Evolutionary conservation across 2,329 filamentous ascomycete genomes (phyloP), one percentile per base, ranked within the genome.

Genomic region (Colletotrichum plurivorum): DNA sequence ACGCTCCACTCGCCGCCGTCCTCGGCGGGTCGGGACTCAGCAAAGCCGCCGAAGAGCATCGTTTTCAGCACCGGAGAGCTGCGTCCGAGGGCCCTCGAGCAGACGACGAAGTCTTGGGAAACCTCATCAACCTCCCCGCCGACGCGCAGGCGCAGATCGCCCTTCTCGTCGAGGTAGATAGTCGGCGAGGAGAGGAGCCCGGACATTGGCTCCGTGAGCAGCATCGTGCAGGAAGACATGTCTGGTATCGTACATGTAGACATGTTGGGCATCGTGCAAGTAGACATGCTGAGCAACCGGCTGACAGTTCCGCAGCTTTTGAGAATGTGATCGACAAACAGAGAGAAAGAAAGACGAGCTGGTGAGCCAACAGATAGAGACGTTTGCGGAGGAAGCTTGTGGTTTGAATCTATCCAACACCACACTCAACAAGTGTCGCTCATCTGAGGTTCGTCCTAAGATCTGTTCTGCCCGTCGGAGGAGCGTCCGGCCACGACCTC

Each of bases 41-140:
- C 65, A 27, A 75, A 76, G 5, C 67, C 71, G 8, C 75, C 75
- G 9, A 73, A 73, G 8, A 77, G 69, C 52, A 77, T 70, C 1
- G 18, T 59, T 55, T 74, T 76, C 61, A 71, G 74, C 2, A 76
- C 69, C 2, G 66, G 69, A 2, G 75, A 77, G 13, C 72, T 72
- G 15, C 75, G 70, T 2, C 73, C 71, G 1, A 77, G 61, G 0
- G 75, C 63, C 12, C 64, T 71, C 9, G 75, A 74, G 54, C 73
- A 75, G 3, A 76, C 76, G 2, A 71, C 31, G 25, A 73, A 77
- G 36, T 69, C 59, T n/a, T 66, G 41, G 8, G 69, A 31, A 36
- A 59, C 60, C 25, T 59, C 41, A 2, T 70, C 59, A 9, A 68
- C 60, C 6, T 60, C 61, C 8, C 53, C 60, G 25, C 62, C 66